Evolutionary conservation across 352 stramenopile species (phyloP).

Genomic region (Halophytophthora batemanensis): DNA sequence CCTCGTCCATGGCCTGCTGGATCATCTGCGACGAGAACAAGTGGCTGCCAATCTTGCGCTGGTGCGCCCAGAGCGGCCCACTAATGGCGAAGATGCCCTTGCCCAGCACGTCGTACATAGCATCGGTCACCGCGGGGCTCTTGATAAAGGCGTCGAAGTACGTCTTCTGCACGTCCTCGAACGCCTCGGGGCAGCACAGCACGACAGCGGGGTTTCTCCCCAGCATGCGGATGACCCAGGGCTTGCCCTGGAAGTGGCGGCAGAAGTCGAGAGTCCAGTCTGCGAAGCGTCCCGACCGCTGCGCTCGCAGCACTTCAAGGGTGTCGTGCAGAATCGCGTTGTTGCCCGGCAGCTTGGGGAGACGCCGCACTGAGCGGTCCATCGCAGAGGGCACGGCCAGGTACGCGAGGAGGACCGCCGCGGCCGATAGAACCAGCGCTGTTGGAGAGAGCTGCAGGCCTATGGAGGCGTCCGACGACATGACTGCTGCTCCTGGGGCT

Average conservation of each 20-base stretch:
- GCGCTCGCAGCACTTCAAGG: constrained; percentile 39
- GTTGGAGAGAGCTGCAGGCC: constrained; percentile 8
- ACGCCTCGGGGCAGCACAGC: constrained; percentile 36
- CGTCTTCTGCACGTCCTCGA: constrained; percentile 60
- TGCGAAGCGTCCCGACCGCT: constrained; percentile 35
- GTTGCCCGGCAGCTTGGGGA: constrained; percentile 35
- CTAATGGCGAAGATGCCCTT: constrained; percentile 76
- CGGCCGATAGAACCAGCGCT: constrained; percentile 15
- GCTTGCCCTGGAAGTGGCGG: constrained; percentile 29
- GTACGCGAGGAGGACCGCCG: constrained; percentile 30
- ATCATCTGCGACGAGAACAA: constrained; percentile 80
- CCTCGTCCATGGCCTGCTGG: constrained; percentile 51
- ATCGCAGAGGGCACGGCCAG: constrained; percentile 19
- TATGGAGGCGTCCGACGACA: no score
- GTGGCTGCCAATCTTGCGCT: constrained; percentile 88
- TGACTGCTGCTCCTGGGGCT: no score
- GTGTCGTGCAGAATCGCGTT: constrained; percentile 49
- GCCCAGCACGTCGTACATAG: constrained; percentile 68
- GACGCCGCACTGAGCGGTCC: constrained; percentile 25
- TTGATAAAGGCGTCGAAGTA: constrained; percentile 83
- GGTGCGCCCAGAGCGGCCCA: constrained; percentile 60
- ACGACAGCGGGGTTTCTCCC: constrained; percentile 38
- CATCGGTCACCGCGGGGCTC: constrained; percentile 32
- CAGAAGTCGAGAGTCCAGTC: constrained; percentile 59
- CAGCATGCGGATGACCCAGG: constrained; percentile 40